phyloP scores from a whole-genome alignment of 1,284 basidiomycete species.

The Leucoagaricus sp. region DNA sequence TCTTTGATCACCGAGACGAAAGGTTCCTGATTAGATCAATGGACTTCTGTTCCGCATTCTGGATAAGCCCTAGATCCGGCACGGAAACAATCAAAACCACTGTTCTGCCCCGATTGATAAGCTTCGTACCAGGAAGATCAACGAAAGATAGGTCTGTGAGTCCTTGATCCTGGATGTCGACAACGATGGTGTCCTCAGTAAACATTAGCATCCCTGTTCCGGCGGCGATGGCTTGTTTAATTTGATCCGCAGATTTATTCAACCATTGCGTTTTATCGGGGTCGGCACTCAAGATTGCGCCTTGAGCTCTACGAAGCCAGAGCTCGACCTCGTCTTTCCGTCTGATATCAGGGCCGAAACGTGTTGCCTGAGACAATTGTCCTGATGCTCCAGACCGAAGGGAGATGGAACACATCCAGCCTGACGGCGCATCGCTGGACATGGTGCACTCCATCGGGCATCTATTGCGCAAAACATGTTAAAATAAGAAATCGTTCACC shows the following conservation, averaged over 20 bases:
- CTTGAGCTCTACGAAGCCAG: conserved; percentile 59
- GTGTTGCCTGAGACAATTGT: not conserved
- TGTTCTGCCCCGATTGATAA: too few species aligned
- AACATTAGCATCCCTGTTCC: conserved; percentile 38
- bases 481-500: not conserved
- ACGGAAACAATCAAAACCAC: not conserved
- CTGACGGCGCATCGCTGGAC: conserved; percentile 35
- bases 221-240: conserved; percentile 24
- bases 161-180: conserved; percentile 37
- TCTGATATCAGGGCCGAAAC: conserved; percentile 41
- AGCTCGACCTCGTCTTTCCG: conserved; percentile 47
- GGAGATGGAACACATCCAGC: conserved; percentile 56
- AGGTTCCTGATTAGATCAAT: conserved; percentile 46
- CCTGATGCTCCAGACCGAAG: conserved; percentile 37
- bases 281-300: conserved; percentile 48
- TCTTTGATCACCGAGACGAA: conserved; percentile 49
- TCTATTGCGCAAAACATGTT: conserved; percentile 29
- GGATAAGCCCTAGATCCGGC: conserved; percentile 47
- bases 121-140: conserved; percentile 59
- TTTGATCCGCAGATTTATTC: conserved; percentile 24
- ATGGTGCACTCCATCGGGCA: conserved; percentile 61
- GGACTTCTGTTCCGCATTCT: conserved; percentile 45
- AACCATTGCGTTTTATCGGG: conserved; percentile 5
- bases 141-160: conserved; percentile 53
- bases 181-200: conserved; percentile 55